Percentiles rank a stretch among this genome's conserved stretches.
phyloP scores from a whole-genome alignment of 2,329 filamentous ascomycete species.

The Trichophyton benhamiae region DNA sequence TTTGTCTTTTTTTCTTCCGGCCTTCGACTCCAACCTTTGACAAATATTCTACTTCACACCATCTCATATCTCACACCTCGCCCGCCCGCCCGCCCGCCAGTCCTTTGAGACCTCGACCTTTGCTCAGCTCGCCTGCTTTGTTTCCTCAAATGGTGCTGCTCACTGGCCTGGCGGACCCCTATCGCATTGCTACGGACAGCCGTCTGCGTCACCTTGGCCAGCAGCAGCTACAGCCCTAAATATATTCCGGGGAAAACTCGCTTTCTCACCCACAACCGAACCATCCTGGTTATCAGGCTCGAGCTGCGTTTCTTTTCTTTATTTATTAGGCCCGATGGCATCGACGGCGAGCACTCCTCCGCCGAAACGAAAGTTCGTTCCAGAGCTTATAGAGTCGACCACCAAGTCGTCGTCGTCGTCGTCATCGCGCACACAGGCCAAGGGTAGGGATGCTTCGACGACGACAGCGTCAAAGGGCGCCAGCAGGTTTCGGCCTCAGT shows the following conservation, averaged over 20 bases:
- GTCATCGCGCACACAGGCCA: background rate
- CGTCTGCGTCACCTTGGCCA: background rate
- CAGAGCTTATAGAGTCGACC: slow-evolving; percentile 11
- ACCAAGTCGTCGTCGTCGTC: slow-evolving; percentile 7
- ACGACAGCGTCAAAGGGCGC: background rate
- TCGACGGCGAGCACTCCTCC: background rate
- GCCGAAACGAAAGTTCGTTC: slow-evolving; percentile 10
- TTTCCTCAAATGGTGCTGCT: background rate
- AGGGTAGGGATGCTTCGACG: background rate
- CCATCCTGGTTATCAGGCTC: background rate
- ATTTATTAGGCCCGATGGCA: background rate
- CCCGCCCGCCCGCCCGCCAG: background rate
- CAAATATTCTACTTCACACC: background rate
- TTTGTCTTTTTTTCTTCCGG: background rate
- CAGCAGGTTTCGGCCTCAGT: slow-evolving; percentile 6
- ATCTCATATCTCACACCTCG: background rate
- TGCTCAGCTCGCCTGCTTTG: background rate
- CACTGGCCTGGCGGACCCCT: background rate
- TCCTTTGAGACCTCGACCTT: too few relatives aligned
- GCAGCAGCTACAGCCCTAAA: background rate
- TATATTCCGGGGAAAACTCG: background rate
- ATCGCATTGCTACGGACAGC: background rate
- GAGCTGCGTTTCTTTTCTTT: background rate
- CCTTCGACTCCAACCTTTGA: background rate
- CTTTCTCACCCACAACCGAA: background rate